Percentiles rank a stretch among this genome's conserved stretches.
Evolutionary conservation across 495 filamentous ascomycete genomes (phyloP).

Genomic region (Aspergillus bertholletiae): DNA sequence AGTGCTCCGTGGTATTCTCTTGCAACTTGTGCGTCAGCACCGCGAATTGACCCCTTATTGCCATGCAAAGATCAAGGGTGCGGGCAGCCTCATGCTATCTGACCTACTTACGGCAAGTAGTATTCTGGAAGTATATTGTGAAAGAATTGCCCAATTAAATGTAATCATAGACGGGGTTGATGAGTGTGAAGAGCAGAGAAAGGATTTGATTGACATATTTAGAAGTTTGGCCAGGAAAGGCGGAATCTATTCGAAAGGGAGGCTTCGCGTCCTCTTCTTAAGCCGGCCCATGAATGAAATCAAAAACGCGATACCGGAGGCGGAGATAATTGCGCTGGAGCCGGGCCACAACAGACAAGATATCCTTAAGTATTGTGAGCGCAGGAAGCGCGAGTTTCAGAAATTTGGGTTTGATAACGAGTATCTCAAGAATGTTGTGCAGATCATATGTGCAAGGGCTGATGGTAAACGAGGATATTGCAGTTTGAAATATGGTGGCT

Average conservation of each 20-base stretch:
- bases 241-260: not conserved
- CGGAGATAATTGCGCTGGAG: not conserved
- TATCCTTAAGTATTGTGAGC: conserved; percentile 7
- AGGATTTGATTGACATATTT: not conserved
- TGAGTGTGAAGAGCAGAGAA: conserved; percentile 1
- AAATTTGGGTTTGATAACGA: conserved; percentile 1
- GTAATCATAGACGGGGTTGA: conserved; percentile 7
- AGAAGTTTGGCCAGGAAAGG: conserved; percentile 2
- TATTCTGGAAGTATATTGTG: conserved; percentile 4
- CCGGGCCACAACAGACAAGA: conserved; percentile 1
- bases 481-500: not conserved
- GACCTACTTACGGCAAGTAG: not conserved
- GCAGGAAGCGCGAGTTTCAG: not conserved
- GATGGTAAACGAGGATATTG: conserved; percentile 5
- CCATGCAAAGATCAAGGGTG: not conserved
- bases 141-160: not conserved
- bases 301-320: not conserved
- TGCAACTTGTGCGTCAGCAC: not conserved
- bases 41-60: conserved; percentile 5
- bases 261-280: conserved; percentile 1
- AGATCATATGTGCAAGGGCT: conserved; percentile 1
- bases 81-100: not conserved
- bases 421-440: not conserved
- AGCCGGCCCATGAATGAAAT: conserved; percentile 1
- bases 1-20: conserved; percentile 3